phyloP scores from a whole-genome alignment of 352 stramenopile genomes.

The Elongisporangium undulatum region DNA sequence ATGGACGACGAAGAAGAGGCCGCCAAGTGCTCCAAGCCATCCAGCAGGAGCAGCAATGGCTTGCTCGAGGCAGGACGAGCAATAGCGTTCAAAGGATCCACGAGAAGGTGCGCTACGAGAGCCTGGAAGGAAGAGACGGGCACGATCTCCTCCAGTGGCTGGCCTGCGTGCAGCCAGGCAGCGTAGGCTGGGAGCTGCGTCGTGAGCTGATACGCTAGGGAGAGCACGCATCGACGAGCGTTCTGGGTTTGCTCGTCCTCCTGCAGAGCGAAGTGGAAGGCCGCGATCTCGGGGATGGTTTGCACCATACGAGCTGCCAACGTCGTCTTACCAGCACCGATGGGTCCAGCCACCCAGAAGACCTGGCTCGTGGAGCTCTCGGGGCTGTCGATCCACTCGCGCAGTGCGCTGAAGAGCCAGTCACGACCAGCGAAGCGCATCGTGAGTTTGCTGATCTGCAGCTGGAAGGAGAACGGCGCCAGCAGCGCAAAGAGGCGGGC shows the following conservation, averaged over 20 bases:
- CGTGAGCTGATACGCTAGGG: constrained; percentile 67
- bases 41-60: constrained; percentile 55
- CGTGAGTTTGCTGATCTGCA: constrained; percentile 72
- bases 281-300: constrained; percentile 56
- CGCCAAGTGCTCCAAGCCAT: constrained; percentile 57
- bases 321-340: constrained; percentile 64
- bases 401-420: constrained; percentile 53
- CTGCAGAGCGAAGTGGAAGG: constrained; percentile 68
- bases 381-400: constrained; percentile 37
- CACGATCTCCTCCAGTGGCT: constrained; percentile 70
- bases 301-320: constrained; percentile 65
- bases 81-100: constrained; percentile 66
- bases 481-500: constrained; percentile 62
- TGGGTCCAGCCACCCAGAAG: constrained; percentile 72
- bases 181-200: constrained; percentile 70
- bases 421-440: constrained; percentile 51
- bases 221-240: constrained; percentile 56
- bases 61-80: constrained; percentile 40
- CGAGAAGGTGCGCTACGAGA: constrained; percentile 44
- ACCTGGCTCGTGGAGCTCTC: constrained; percentile 22
- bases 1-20: constrained; percentile 11
- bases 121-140: constrained; percentile 60
- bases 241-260: constrained; percentile 79
- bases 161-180: constrained; percentile 56
- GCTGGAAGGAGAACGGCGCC: constrained; percentile 62